Base-by-base conservation (phyloP, 140 eudicot species). In the Flaveria floridana region DNA sequence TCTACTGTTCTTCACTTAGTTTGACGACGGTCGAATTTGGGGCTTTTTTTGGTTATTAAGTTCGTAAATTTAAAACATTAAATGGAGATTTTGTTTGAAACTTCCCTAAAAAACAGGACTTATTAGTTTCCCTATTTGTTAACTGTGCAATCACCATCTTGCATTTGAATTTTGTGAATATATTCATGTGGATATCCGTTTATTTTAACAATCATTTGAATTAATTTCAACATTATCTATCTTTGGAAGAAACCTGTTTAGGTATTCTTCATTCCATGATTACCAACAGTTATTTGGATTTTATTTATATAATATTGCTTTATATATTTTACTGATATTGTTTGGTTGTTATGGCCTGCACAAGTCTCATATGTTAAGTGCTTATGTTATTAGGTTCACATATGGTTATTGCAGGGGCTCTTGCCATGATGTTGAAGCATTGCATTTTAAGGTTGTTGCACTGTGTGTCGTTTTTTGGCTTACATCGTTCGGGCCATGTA, bases 401-500 rank as follows among this genome's bases (percentile, higher is more conserved):
- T 42, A 23, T 46, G 20, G 14, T 57, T 21, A 74, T 81, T 78
- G 0, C 84, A 92, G 98, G 95, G 81, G 84, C 3, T 23, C 77
- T 68, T 78, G 53, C 65, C 79, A 66, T 68, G 80, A 68, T 71
- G 85, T 74, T 68, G 83, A 84, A 73, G 84, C 74, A 23, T 75
- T 92, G 68, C 78, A 68, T 65, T 69, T 70, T 47, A 58, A 81
- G 82, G 80, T 83, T 75, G 82, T 80, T 77, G 74, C 86, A 42
- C 65, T 83, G 9, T 87, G 73, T 68, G 82, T 78, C 11, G 46
- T 84, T n/a, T 67, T 82, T 71, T 73, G 79, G 30, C 81, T 84
- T 25, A 83, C 77, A 21, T 70, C 80, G 12, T 86, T 84, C 65
- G 87, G 89, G 30, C 85, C 83, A 41, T 86, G 88, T 67, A 66